Conservation (phyloP, 1,284 basidiomycete genomes). For the Fomitopsis schrenkii region DNA sequence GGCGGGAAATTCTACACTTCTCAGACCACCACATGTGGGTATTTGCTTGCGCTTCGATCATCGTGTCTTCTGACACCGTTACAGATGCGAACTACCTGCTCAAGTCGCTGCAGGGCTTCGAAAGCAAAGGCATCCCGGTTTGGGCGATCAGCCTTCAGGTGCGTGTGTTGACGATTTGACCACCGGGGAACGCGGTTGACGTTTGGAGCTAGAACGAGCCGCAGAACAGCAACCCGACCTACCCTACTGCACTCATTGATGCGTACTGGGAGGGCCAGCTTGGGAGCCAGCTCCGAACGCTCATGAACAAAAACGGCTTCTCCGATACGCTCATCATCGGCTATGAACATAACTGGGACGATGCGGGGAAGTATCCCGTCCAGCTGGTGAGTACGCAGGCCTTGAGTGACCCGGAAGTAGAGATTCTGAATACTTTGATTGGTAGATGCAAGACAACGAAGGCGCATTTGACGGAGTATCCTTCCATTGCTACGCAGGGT, state of each 20-base stretch:
- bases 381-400: conserved; percentile 32
- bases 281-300: conserved; percentile 35
- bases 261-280: conserved; percentile 37
- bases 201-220: conserved; percentile 42
- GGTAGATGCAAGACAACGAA: conserved; percentile 44
- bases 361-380: conserved; percentile 45
- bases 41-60: background rate
- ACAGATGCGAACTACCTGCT: conserved; percentile 46
- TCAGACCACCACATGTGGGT: conserved; percentile 34
- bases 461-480: conserved; percentile 43
- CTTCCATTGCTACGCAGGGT: conserved; percentile 49
- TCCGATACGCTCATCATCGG: conserved; percentile 39
- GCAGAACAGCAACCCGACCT: conserved; percentile 39
- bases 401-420: background rate
- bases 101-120: conserved; percentile 39
- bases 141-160: conserved; percentile 40
- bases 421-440: background rate
- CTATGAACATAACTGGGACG: conserved; percentile 48
- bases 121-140: conserved; percentile 36
- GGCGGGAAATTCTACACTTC: conserved; percentile 38
- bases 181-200: background rate
- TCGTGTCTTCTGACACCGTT: background rate
- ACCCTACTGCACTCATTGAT: conserved; percentile 38
- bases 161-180: background rate
- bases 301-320: conserved; percentile 44